phyloP scores from a whole-genome alignment of 441 rosid species.

The Corymbia citriodora region DNA sequence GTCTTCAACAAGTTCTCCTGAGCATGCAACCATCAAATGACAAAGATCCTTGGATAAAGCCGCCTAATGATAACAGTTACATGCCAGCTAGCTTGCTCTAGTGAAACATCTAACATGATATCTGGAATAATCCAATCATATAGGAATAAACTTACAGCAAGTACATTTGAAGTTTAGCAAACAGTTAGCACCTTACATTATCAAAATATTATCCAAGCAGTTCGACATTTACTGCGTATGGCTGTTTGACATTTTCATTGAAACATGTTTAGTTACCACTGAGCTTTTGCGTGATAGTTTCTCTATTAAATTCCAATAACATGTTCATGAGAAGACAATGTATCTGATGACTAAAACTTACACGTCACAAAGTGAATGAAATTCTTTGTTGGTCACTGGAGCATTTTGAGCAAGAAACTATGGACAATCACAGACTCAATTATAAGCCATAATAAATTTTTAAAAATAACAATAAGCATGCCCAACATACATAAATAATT shows the following conservation, averaged over 20 bases:
- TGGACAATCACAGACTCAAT: neutral
- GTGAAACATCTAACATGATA: neutral
- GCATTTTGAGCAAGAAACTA: neutral
- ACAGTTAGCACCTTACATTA: neutral
- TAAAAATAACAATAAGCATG: neutral
- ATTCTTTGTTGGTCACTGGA: neutral
- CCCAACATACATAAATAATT: neutral
- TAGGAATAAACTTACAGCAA: neutral
- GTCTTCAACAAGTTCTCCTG: no score
- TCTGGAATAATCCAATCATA: neutral
- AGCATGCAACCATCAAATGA: no score
- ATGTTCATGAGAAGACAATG: neutral
- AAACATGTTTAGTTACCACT: neutral
- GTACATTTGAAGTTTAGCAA: neutral
- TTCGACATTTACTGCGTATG: neutral
- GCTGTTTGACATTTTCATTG: neutral
- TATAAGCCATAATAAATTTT: neutral
- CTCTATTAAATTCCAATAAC: no score
- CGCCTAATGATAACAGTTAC: conserved; percentile 36
- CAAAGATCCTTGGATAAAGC: conserved; percentile 14
- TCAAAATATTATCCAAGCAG: neutral
- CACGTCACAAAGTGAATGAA: neutral
- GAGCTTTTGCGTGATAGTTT: neutral
- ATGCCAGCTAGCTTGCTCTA: conserved; percentile 10
- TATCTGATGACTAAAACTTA: neutral